phyloP scores from a whole-genome alignment of 768 basidiomycete genomes.

The Cystofilobasidium capitatum region DNA sequence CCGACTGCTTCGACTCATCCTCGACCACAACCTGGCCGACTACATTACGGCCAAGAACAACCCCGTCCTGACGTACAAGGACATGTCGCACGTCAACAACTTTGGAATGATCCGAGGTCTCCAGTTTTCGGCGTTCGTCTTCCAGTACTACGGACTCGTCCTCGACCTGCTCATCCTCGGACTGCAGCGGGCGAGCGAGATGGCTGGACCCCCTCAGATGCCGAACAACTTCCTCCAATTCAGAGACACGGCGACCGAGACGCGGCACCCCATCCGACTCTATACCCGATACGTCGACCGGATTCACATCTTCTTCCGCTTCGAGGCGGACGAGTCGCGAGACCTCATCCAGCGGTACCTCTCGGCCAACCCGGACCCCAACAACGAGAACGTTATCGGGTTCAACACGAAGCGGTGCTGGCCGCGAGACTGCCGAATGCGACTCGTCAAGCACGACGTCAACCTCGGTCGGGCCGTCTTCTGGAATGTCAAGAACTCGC shows the following conservation, averaged over 20 bases:
- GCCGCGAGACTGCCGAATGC: conserved; percentile 98
- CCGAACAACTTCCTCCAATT: conserved; percentile 98
- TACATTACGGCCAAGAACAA: conserved; percentile 99
- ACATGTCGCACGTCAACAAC: conserved; percentile 53
- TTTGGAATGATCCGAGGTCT: conserved; percentile 95
- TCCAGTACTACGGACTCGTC: conserved; percentile 58
- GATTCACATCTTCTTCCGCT: conserved; percentile 92
- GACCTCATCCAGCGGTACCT: conserved; percentile 97
- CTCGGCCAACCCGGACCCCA: conserved; percentile 94
- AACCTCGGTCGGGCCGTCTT: conserved; percentile 96
- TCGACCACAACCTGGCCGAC: conserved; percentile 97
- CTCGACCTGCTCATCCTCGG: conserved; percentile 84
- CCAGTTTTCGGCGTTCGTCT: conserved; percentile 97
- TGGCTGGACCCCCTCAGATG: conserved; percentile 95
- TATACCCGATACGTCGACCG: conserved; percentile 95
- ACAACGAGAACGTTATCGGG: conserved; percentile 94
- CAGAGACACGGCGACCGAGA: conserved; percentile 88
- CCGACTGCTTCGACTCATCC: conserved; percentile 84
- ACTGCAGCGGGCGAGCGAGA: conserved; percentile 94
- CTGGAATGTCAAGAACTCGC: conserved; percentile 97
- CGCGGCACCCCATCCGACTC: conserved; percentile 90
- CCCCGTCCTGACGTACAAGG: conserved; percentile 30
- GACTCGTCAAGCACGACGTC: conserved; percentile 98
- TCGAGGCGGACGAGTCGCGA: conserved; percentile 91
- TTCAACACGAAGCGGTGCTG: conserved; percentile 99